Conservation (phyloP, 2,329 filamentous ascomycete genomes). For the Nakataea oryzae region DNA sequence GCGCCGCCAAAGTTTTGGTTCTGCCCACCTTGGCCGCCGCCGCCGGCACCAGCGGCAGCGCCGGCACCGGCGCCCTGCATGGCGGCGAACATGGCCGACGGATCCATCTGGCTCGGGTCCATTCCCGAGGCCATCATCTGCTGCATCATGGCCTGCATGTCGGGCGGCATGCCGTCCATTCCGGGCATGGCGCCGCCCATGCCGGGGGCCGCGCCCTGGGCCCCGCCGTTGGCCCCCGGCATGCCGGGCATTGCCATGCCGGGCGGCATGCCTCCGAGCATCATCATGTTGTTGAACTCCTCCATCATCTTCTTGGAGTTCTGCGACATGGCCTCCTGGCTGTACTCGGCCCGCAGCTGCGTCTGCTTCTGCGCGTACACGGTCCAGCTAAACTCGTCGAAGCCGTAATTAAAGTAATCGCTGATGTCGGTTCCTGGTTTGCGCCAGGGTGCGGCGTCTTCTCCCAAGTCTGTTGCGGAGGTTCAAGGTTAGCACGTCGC, state of each 20-base stretch:
- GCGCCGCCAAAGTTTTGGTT: constrained; percentile 32
- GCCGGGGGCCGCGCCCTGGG: constrained; percentile 18
- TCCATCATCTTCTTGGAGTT: constrained; percentile 73
- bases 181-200: constrained; percentile 35
- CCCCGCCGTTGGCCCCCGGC: constrained; percentile 17
- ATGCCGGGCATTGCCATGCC: constrained; percentile 29
- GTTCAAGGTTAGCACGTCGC: not conserved
- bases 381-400: constrained; percentile 97
- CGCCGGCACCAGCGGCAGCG: constrained; percentile 30
- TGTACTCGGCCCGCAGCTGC: constrained; percentile 63
- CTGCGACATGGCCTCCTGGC: constrained; percentile 50
- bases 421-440: constrained; percentile 88
- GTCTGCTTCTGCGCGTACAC: constrained; percentile 88
- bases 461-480: constrained; percentile 44
- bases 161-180: constrained; percentile 54
- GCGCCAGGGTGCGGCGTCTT: constrained; percentile 90
- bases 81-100: constrained; percentile 44
- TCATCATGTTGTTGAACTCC: constrained; percentile 59
- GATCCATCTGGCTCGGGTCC: constrained; percentile 58
- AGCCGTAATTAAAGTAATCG: constrained; percentile 98
- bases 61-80: constrained; percentile 34
- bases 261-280: constrained; percentile 37
- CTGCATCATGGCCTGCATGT: constrained; percentile 61
- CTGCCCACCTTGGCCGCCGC: constrained; percentile 35
- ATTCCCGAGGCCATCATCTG: constrained; percentile 58